phyloP scores from a whole-genome alignment of 225 moss, liverwort and hornwort species.

The Pseudoscleropodium purum region DNA sequence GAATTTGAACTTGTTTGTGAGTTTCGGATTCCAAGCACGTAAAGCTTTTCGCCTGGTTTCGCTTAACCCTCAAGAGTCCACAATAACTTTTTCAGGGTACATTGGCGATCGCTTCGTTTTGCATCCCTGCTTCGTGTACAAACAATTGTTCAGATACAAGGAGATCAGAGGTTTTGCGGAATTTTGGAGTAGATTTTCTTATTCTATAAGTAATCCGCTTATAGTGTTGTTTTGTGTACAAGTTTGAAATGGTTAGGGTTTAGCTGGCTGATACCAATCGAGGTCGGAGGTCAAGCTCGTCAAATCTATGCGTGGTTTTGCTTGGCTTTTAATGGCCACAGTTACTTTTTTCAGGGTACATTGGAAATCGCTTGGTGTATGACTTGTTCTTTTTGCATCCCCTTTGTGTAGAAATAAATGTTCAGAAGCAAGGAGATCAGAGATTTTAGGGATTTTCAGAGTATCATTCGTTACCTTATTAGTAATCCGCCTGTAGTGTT shows the following conservation, averaged over 20 bases:
- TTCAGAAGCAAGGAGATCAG: not conserved
- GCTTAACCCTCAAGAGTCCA: not conserved
- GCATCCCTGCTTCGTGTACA: not conserved
- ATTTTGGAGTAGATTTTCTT: not conserved
- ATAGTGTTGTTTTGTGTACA: not conserved
- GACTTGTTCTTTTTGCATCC: not conserved
- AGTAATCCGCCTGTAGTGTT: not conserved
- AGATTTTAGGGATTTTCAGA: not conserved
- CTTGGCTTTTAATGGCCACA: not conserved
- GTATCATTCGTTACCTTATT: not conserved
- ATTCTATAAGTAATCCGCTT: not conserved
- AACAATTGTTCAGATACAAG: not conserved
- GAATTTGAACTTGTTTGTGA: not conserved
- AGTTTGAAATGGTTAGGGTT: not conserved
- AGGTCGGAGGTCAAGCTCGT: not conserved
- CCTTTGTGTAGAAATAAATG: not conserved
- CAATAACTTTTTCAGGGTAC: not conserved
- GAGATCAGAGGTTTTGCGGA: not conserved
- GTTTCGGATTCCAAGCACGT: not conserved
- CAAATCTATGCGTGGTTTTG: not conserved
- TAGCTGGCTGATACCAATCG: not conserved
- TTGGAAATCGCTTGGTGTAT: not conserved
- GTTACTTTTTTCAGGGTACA: not conserved
- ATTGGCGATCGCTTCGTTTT: not conserved
- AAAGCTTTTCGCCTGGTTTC: not conserved